Base-by-base conservation (phyloP, 164 flowering plant species). In the Macadamia integrifolia region DNA sequence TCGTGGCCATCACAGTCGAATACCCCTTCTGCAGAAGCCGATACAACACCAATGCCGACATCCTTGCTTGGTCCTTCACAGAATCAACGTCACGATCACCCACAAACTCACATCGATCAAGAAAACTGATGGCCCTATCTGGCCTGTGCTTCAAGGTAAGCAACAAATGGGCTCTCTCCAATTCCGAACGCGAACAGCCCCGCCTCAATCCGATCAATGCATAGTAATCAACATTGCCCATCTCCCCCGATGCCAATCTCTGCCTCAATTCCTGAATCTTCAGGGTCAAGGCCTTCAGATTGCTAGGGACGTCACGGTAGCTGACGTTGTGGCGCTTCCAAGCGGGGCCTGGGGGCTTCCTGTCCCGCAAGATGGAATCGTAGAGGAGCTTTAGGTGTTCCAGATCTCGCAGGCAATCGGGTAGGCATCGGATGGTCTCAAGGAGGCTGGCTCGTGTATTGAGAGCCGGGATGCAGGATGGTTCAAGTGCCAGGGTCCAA, bases 361-460 rank as follows among this genome's bases (percentile, higher is more conserved):
- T 68, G 18, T 92, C 97, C 0, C 97, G 79, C 14, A 95, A 61
- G 40, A 95, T 88, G 1, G 99, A 69, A 58, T 92, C 91, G 77
- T 89, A 89, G 23, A 95, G 79, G 18, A 95, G 88, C 65, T 89
- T 92, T 55, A 92, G 71, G 71, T 95, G 99, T 59, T 95, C 98
- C 0, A 95, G 84, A 66, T 95, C 99, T 18, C 92, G 98, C 23
- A 92, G 79, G 35, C 86, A 83, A 64, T 95, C 99, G 1, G 97
- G 90, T 14, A 83, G 68, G 71, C 92, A 89, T 7, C 98, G 76
- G 6, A 91, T 80, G 0, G 87, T 23, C 52, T 95, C 99, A 1
- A 92, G 80, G 18, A 95, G 81, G 1, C 80, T 23, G 8, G 97
- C 90, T 43, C 99, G 75, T 1, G 85, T 80, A 6, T 79, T 79